Evolutionary conservation across 208 protist genomes (phyloP).

Genomic region (Leishmania martiniquensis): DNA sequence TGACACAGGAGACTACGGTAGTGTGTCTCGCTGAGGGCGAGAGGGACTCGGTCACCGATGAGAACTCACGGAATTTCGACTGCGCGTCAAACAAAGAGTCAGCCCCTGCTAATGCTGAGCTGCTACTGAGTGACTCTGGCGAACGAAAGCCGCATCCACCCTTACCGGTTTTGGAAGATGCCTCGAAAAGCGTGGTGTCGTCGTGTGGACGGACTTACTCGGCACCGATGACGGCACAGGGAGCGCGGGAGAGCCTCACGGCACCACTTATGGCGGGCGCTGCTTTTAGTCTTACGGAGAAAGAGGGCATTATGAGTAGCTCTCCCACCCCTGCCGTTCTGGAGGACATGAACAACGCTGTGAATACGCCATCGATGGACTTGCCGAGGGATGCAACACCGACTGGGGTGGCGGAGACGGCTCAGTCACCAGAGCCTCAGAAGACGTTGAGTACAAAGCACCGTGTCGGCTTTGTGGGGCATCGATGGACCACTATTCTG

Average conservation of each 20-base stretch:
- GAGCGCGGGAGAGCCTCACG: neutral
- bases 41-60: neutral
- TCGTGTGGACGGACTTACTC: constrained; percentile 3
- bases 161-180: neutral
- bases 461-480: constrained; percentile 71
- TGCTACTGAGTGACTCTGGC: neutral
- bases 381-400: neutral
- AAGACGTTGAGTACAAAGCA: constrained; percentile 34
- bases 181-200: neutral
- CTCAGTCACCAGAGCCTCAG: neutral
- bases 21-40: constrained; percentile 4
- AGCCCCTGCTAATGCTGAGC: neutral
- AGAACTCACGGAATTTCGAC: neutral
- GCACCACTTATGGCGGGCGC: neutral
- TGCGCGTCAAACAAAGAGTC: neutral
- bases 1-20: neutral
- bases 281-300: neutral
- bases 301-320: neutral
- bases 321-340: neutral
- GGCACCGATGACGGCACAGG: neutral
- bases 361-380: neutral
- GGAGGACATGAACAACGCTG: neutral
- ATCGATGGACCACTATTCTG: constrained; percentile 51
- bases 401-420: neutral
- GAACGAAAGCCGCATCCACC: neutral